phyloP scores from a whole-genome alignment of 139 green algal genomes.

The Spirogloea muscicola region DNA sequence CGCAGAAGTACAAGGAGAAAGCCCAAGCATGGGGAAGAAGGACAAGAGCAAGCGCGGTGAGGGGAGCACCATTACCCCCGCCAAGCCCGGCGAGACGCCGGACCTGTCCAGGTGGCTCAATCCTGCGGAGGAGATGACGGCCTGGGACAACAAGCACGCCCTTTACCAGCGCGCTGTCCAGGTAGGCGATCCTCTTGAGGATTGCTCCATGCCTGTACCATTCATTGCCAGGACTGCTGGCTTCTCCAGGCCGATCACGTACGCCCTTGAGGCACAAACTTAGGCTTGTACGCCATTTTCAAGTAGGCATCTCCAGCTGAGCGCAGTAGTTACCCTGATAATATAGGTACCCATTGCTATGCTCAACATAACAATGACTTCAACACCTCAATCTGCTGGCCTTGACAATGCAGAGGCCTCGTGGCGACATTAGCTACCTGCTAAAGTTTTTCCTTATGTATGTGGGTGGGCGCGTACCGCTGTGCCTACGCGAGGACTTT shows the following conservation, averaged over 20 bases:
- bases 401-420: constrained; percentile 8
- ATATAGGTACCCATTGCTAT: neutral
- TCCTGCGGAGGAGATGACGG: neutral
- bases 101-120: no score
- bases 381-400: neutral
- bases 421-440: constrained; percentile 47
- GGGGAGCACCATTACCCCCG: no score
- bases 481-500: constrained; percentile 42
- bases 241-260: neutral
- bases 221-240: neutral
- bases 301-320: neutral
- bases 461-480: constrained; percentile 30
- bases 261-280: neutral
- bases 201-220: neutral
- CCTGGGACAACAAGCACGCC: constrained; percentile 6
- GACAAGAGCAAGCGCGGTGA: no score
- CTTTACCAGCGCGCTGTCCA: constrained; percentile 40
- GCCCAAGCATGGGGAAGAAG: no score
- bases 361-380: neutral
- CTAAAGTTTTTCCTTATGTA: constrained; percentile 45
- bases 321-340: neutral
- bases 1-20: no score
- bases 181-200: neutral
- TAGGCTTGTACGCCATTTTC: neutral
- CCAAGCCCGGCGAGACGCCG: no score